Evolutionary conservation across 352 stramenopile genomes (phyloP), one percentile per base, ranked within the genome.

Genomic region (Globisporangium mamillatum): DNA sequence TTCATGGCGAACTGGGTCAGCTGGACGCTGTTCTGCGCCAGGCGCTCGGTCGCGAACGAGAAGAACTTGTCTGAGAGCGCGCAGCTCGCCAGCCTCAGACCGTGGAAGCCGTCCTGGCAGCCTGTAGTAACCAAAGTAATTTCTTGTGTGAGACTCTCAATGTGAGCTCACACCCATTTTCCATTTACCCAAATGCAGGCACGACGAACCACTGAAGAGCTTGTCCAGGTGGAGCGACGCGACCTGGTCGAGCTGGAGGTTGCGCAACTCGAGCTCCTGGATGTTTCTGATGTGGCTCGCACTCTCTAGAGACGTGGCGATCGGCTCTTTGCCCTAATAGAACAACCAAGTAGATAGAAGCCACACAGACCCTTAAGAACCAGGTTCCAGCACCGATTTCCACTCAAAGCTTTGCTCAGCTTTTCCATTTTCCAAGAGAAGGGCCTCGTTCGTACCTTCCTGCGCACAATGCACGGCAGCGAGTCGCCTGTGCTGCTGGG

Each of bases 21-120:
- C 24, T 68, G 64, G 4, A 80, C 55, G 3, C 65, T 41, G 32
- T 72, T 68, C 29, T 66, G 60, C 7, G 66, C 67, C 20, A 86
- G 63, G 6, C 68, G 64, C 29, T 83, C 71, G 5, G 68, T 75
- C 14, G 67, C 25, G 4, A 73, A 59, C 5, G 75, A 56, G 16
- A 84, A 71, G 56, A 85, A 75, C 0, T 71, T 68, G 56, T 89
- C 81, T 14, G 67, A 79, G 9, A 85, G 72, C 10, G 72, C 64
- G 54, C 78, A 87, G 29, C 79, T 74, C 36, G 80, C 75, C 6
- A 89, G 52, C 5, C 59, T 55, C n/a, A 89, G 71, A 20, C 66
- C 65, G 22, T 76, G 54, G 36, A 78, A 73, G 1, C 64, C 69
- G 0, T 68, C 32, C 27, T 63, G 27, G 14, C 68, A 82, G 18